Base-by-base conservation (phyloP, 768 basidiomycete genomes). In the Leccinum obscurum region DNA sequence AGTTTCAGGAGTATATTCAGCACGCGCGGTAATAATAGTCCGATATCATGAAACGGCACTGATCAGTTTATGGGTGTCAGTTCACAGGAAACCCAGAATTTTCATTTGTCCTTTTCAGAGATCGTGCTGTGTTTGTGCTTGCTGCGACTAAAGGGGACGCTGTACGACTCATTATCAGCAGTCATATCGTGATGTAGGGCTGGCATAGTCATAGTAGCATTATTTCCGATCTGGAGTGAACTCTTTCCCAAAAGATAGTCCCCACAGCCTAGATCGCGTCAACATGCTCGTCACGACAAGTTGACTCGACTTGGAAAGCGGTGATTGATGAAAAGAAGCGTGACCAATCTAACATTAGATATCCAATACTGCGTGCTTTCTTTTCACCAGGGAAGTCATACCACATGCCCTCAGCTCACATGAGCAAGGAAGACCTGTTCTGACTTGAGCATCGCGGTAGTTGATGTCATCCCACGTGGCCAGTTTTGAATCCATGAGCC, bases 391-490 rank as follows among this genome's bases (percentile, higher is more conserved):
- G 35, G 9, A 52, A 13, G 10, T 9, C 63, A 3, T 49, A 66
- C 61, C 24, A 64, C 66, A 20, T 58, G 26, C 30, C 48, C 60
- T 61, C 66, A 68, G 34, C 44, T 35, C 56, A 39, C 39, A 66
- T 54, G 17, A 65, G 13, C 20, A 61, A 41, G 39, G 48, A 22
- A 35, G 2, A 24, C 3, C 0, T 30, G 35, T 48, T 6, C 24
- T 30, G 39, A 67, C n/a, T 39, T 60, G 58, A 37, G 66, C 56
- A 20, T 62, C 50, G 5, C 61, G n/a, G 28, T 22, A 37, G 30
- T 59, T 54, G 13, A 35, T 35, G n/a, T 44, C 57, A 34, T 52
- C 32, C 30, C 7, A 11, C 10, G 52, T 52, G 6, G 32, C 20
- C 11, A 52, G 30, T 17, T 34, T 13, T 34, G 57, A 58, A 41